A percentile compares a stretch with the other conserved stretches of the same genome.
Evolutionary conservation across 495 filamentous ascomycete species (phyloP).

Genomic region (Tuber aestivum): DNA sequence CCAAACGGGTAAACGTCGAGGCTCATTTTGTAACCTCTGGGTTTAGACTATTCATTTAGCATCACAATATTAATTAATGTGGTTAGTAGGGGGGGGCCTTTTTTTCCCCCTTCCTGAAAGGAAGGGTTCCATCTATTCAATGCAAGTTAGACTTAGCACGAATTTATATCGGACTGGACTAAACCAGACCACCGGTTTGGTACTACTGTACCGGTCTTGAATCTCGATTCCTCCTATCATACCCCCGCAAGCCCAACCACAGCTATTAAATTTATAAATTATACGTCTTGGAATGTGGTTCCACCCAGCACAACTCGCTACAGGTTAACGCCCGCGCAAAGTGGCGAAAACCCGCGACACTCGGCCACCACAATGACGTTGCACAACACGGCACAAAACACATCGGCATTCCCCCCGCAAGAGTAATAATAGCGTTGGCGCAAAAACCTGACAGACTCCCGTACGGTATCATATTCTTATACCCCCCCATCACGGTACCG

Average conservation of each 20-base stretch:
- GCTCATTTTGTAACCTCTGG: neutral
- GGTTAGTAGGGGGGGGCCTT: neutral
- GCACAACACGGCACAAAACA: neutral
- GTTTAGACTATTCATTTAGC: neutral
- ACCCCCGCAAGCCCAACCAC: neutral
- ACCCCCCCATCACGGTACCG: no score
- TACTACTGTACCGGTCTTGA: neutral
- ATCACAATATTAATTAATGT: neutral
- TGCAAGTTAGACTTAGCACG: neutral
- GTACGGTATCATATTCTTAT: neutral
- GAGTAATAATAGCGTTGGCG: neutral
- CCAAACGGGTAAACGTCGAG: neutral
- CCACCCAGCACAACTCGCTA: neutral
- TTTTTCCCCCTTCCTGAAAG: neutral
- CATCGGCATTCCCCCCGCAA: neutral
- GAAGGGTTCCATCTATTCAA: slow-evolving; percentile 10
- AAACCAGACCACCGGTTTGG: neutral
- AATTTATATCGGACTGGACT: neutral
- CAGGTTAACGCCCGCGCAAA: no score
- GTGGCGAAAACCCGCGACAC: no score
- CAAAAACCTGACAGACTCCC: neutral
- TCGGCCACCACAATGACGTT: neutral
- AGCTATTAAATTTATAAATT: no score
- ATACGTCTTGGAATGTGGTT: no score
- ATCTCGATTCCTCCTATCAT: no score